A percentile compares a stretch with the other conserved stretches of the same genome.
phyloP scores from a whole-genome alignment of 257 asterid genomes.

The Henckelia pumila region DNA sequence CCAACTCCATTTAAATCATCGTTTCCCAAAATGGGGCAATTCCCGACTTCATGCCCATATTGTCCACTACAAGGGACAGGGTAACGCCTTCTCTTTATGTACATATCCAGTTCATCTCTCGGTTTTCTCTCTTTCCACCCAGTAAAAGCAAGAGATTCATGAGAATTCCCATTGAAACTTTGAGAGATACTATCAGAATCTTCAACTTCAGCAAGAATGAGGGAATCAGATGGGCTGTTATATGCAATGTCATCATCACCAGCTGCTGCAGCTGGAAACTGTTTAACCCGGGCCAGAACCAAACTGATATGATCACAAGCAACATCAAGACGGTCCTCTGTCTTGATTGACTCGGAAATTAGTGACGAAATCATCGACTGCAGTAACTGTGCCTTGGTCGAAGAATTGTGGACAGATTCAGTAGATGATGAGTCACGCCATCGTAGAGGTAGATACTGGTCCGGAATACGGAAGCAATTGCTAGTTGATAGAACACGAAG shows the following conservation, averaged over 20 bases:
- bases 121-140: constrained; percentile 43
- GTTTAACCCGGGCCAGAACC: constrained; percentile 44
- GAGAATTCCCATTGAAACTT: constrained; percentile 34
- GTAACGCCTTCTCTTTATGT: constrained; percentile 46
- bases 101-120: constrained; percentile 48
- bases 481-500: constrained; percentile 52
- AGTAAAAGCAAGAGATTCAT: constrained; percentile 31
- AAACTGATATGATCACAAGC: constrained; percentile 47
- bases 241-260: constrained; percentile 36
- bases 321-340: constrained; percentile 51
- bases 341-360: constrained; percentile 46
- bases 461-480: constrained; percentile 55
- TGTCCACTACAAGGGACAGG: constrained; percentile 46
- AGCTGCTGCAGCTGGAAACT: constrained; percentile 34
- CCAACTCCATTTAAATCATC: constrained; percentile 41
- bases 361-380: constrained; percentile 48
- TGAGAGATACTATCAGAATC: constrained; percentile 53
- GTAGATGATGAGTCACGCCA: constrained; percentile 38
- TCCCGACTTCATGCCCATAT: constrained; percentile 42
- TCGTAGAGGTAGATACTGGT: constrained; percentile 44
- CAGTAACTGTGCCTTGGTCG: constrained; percentile 43
- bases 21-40: constrained; percentile 43
- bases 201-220: constrained; percentile 51
- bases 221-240: constrained; percentile 46
- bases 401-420: constrained; percentile 25